Evolutionary conservation across 495 filamentous ascomycete species (phyloP), one percentile per base, ranked within the genome.

Genomic region (Tuber magnatum): DNA sequence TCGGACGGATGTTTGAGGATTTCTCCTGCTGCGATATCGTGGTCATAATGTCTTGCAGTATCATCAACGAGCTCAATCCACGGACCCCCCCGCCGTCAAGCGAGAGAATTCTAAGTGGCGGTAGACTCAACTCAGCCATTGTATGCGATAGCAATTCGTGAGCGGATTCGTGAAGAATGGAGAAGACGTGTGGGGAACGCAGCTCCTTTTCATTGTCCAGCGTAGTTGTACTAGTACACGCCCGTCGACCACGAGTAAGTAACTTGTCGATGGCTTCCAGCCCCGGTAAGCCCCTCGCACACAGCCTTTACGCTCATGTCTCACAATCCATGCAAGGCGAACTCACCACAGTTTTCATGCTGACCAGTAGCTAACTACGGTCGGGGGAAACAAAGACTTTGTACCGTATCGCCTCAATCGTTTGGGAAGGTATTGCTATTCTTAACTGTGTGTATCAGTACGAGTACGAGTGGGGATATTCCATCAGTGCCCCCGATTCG

Each of bases 1-100:
- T 88, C 10, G 88, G 88, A 68, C 90, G 88, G 75, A 90, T 90
- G 24, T 88, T 88, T 28, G 88, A 87, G 80, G 91, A 88, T 89
- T 92, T 92, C 70, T 78, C 77, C 39, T 85, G 79, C 39, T 78
- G 78, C 32, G 85, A 82, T 46, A 88, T 81, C 0, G 76, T 80
- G 51, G 84, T 82, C 83, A 89, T 87, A 38, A 90, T 81, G 22
- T 83, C 73, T 44, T 86, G 84, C 48, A 89, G 83, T 74, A 89
- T 87, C 74, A 85, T 77, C 4, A 89, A 84, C 0, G 84, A 81
- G 5, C 87, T 88, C 38, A 89, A 79, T 2, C 86, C 87, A 22
- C 88, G 85, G 1, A 89, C 85, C 40, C 88, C 88, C 46, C 88
- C 88, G 73, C 88, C 87, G 78, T 89, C 88, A 24, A 88, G 84